A percentile compares a stretch with the other conserved stretches of the same genome.
Conservation (phyloP, 2,329 filamentous ascomycete species). For the Sodiomyces alkalinus region DNA sequence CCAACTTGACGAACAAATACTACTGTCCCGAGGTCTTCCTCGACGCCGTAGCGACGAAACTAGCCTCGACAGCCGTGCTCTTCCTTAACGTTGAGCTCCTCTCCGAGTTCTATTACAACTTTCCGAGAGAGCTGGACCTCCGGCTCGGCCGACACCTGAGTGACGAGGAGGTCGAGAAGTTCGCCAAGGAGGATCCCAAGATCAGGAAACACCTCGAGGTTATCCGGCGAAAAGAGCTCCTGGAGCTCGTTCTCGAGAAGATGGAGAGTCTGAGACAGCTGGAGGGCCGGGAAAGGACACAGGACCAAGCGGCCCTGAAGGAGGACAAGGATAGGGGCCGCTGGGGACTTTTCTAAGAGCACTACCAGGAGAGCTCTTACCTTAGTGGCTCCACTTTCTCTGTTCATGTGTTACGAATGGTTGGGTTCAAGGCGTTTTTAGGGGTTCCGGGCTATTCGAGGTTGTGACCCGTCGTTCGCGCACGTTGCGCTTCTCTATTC, state of each 20-base stretch:
- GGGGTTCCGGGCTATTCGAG: not conserved
- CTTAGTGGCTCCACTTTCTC: no score
- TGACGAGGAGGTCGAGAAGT: conserved; percentile 69
- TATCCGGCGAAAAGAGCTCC: conserved; percentile 77
- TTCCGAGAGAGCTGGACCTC: conserved; percentile 80
- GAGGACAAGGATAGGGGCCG: conserved; percentile 23
- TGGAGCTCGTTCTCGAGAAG: conserved; percentile 88
- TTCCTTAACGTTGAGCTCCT: conserved; percentile 96
- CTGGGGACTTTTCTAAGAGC: conserved; percentile 32
- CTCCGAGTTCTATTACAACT: conserved; percentile 96
- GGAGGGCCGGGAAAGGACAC: conserved; percentile 56
- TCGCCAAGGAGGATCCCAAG: conserved; percentile 86
- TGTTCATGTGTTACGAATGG: not conserved
- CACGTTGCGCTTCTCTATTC: no score
- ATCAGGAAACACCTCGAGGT: conserved; percentile 81
- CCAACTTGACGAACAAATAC: conserved; percentile 76
- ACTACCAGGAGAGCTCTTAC: conserved; percentile 5
- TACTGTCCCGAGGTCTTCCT: conserved; percentile 94
- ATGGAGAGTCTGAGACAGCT: conserved; percentile 83
- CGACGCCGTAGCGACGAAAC: conserved; percentile 89
- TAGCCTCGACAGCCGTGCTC: conserved; percentile 86
- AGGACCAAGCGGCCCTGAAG: conserved; percentile 18
- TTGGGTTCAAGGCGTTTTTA: not conserved
- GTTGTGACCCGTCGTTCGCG: not conserved
- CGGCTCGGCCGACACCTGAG: conserved; percentile 70